These are phyloP conservation scores for Licmophora abbreviata DNA, from an alignment of 108 stramenopile species.

Conservation along the genomic window DNA sequence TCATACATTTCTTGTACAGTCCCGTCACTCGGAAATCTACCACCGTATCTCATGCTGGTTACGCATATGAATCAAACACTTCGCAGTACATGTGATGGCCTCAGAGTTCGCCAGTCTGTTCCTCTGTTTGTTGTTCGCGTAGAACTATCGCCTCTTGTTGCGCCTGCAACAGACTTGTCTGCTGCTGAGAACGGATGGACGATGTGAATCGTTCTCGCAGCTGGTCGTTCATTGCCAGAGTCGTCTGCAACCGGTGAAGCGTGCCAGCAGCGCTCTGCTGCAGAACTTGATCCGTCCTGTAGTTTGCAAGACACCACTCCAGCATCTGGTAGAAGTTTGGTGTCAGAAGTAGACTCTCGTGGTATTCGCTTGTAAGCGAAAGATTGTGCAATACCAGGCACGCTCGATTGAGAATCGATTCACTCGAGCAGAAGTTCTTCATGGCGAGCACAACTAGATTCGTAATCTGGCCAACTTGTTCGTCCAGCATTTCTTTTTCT, in stretches of 20 bases:
- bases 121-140: constrained; percentile 8
- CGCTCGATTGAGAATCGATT: constrained; percentile 84
- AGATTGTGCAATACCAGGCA: constrained; percentile 91
- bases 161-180: constrained; percentile 20
- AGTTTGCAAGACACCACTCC: constrained; percentile 82
- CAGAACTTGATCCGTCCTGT: constrained; percentile 72
- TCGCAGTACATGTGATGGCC: too few species aligned
- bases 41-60: too few species aligned
- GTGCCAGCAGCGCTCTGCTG: constrained; percentile 82
- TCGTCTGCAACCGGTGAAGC: constrained; percentile 61
- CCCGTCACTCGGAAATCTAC: too few species aligned
- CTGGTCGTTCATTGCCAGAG: constrained; percentile 25
- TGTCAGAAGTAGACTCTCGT: constrained; percentile 67
- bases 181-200: constrained; percentile 32
- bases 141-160: constrained; percentile 18
- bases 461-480: constrained; percentile 52
- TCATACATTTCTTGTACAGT: too few species aligned
- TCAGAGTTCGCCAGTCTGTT: too few species aligned
- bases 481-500: constrained; percentile 76
- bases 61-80: too few species aligned
- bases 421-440: constrained; percentile 83
- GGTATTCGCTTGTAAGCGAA: constrained; percentile 71
- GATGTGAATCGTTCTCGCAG: constrained; percentile 28
- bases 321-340: constrained; percentile 81
- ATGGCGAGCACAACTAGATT: constrained; percentile 78